Evolutionary conservation across 345 rosid genomes (phyloP).

Genomic region (Melastoma malabathricum): DNA sequence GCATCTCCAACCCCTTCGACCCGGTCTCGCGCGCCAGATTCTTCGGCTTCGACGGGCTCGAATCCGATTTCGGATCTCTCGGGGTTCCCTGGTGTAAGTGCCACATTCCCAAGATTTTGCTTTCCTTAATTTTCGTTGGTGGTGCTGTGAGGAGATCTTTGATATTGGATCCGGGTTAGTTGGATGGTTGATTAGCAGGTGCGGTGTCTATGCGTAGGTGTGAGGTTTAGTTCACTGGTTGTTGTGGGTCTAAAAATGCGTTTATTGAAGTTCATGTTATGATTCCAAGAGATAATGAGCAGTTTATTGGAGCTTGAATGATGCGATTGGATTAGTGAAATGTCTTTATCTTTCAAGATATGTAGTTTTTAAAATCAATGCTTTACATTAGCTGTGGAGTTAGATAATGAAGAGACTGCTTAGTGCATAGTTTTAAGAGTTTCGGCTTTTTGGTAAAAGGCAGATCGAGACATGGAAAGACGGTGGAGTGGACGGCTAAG

Average conservation of each 20-base stretch:
- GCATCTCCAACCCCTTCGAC: slow-evolving; percentile 50
- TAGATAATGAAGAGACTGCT: no score
- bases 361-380: no score
- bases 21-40: slow-evolving; percentile 56
- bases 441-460: slow-evolving; percentile 66
- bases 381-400: no score
- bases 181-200: background rate
- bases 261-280: no score
- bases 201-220: slow-evolving; percentile 1
- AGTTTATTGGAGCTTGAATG: no score
- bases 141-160: background rate
- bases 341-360: no score
- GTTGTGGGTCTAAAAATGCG: no score
- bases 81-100: slow-evolving; percentile 99
- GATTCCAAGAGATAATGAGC: no score
- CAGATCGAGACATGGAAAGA: slow-evolving; percentile 99
- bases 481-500: slow-evolving; percentile 89
- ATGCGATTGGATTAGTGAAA: no score
- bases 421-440: no score
- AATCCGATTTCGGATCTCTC: slow-evolving; percentile 76
- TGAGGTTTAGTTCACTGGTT: no score
- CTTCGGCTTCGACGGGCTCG: slow-evolving; percentile 64
- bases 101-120: background rate
- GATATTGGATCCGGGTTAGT: slow-evolving; percentile 12
- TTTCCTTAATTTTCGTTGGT: background rate